These are phyloP conservation scores for Sedum album DNA, from an alignment of 164 flowering plant species.

Conservation along the genomic window DNA sequence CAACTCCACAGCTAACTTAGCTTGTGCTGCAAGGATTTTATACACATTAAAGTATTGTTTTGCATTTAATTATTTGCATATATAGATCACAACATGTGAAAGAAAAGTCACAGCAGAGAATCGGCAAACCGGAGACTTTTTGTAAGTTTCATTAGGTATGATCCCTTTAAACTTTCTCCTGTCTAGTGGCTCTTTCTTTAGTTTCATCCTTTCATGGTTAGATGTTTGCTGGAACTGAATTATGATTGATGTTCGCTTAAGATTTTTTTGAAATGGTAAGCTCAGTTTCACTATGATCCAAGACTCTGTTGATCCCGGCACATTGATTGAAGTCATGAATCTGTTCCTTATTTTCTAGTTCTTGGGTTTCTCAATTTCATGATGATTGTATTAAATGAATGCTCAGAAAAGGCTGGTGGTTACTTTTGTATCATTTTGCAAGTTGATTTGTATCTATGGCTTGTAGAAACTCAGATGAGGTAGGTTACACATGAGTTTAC, in stretches of 20 bases:
- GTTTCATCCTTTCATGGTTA: neutral
- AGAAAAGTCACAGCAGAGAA: neutral
- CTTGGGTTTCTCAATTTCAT: neutral
- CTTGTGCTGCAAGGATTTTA: neutral
- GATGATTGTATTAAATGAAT: neutral
- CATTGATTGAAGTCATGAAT: neutral
- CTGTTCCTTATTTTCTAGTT: neutral
- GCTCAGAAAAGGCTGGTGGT: neutral
- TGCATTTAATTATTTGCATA: slow-evolving; percentile 1
- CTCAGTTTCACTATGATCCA: neutral
- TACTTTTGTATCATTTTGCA: neutral
- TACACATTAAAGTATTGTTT: neutral
- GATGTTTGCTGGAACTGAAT: neutral
- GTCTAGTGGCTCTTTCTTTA: neutral
- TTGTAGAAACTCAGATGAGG: neutral
- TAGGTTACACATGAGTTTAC: neutral
- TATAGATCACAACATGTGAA: slow-evolving; percentile 5
- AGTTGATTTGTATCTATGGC: neutral
- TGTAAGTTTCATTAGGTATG: neutral
- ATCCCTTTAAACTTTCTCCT: neutral
- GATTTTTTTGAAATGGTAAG: neutral
- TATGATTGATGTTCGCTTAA: neutral
- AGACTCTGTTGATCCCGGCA: neutral
- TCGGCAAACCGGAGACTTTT: neutral
- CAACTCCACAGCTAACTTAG: neutral